Evolutionary conservation across 352 stramenopile species (phyloP).

Genomic region (Hyaloperonospora arabidopsidis): DNA sequence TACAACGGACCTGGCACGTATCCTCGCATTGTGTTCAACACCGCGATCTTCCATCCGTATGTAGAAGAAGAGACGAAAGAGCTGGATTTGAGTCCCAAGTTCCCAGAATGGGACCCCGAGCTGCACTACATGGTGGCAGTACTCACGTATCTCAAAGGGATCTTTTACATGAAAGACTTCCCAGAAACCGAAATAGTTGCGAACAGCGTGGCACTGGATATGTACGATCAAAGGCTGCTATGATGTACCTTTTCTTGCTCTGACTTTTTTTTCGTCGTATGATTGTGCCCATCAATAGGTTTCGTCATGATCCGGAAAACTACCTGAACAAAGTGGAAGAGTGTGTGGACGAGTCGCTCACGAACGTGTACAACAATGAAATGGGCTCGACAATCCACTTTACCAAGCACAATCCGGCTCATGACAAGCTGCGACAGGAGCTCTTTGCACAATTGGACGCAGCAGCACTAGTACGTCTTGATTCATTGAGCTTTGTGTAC

Average conservation of each 20-base stretch:
- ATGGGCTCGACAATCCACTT: conserved; percentile 84
- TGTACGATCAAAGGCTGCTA: conserved; percentile 41
- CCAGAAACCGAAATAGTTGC: conserved; percentile 41
- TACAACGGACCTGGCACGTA: conserved; percentile 93
- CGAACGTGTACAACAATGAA: conserved; percentile 90
- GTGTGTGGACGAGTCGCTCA: conserved; percentile 90
- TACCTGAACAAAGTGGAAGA: conserved; percentile 88
- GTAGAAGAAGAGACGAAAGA: conserved; percentile 84
- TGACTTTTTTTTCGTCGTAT: background rate
- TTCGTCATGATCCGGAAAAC: conserved; percentile 71
- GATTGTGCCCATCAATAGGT: conserved; percentile 26
- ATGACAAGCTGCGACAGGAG: conserved; percentile 71
- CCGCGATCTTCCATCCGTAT: conserved; percentile 90
- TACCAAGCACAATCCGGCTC: conserved; percentile 72
- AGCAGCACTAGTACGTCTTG: conserved; percentile 16
- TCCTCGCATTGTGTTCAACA: conserved; percentile 90
- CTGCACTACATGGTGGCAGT: conserved; percentile 94
- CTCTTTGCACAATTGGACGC: conserved; percentile 66
- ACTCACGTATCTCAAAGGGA: conserved; percentile 95
- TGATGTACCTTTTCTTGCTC: background rate
- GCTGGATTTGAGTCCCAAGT: conserved; percentile 87
- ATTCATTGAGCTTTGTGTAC: background rate
- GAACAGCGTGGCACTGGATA: conserved; percentile 79
- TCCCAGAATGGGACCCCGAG: conserved; percentile 89
- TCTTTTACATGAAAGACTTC: conserved; percentile 97